Conservation (phyloP, 345 rosid species). For the Salix viminalis region DNA sequence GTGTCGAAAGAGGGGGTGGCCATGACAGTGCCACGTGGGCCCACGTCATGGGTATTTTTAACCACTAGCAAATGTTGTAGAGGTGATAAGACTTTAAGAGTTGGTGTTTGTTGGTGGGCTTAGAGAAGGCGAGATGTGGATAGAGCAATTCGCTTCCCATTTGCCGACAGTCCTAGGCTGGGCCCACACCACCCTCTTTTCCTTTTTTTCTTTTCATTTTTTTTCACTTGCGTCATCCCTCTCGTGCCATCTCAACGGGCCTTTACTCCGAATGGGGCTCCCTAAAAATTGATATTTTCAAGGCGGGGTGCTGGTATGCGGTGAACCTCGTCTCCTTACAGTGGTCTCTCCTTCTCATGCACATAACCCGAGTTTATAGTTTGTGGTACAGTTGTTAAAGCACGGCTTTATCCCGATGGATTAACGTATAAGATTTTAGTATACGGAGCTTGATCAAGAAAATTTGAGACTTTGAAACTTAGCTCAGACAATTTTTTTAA, state of each 20-base stretch:
- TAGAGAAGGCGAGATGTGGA: slow-evolving; percentile 1
- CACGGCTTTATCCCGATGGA: too few species aligned
- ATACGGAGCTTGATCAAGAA: too few species aligned
- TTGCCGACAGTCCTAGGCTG: slow-evolving; percentile 39
- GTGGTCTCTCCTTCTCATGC: background rate
- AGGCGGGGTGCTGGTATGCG: too few species aligned
- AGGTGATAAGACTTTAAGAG: background rate
- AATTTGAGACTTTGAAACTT: too few species aligned
- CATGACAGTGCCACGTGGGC: slow-evolving; percentile 15
- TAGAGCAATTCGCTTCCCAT: slow-evolving; percentile 33
- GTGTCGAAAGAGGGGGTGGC: slow-evolving; percentile 26
- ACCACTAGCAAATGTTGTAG: background rate
- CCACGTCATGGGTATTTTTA: slow-evolving; percentile 4
- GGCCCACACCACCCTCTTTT: slow-evolving; percentile 4
- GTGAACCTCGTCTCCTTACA: background rate
- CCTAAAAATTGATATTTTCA: slow-evolving; percentile 4
- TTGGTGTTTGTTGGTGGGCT: background rate
- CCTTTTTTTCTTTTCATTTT: background rate
- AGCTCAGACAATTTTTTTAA: too few species aligned
- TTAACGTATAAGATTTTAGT: too few species aligned
- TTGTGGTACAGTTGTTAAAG: too few species aligned
- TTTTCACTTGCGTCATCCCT: background rate
- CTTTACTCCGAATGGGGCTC: background rate
- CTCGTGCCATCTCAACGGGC: background rate
- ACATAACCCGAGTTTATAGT: too few species aligned